phyloP scores from a whole-genome alignment of 495 filamentous ascomycete species.

The Neurospora discreta region DNA sequence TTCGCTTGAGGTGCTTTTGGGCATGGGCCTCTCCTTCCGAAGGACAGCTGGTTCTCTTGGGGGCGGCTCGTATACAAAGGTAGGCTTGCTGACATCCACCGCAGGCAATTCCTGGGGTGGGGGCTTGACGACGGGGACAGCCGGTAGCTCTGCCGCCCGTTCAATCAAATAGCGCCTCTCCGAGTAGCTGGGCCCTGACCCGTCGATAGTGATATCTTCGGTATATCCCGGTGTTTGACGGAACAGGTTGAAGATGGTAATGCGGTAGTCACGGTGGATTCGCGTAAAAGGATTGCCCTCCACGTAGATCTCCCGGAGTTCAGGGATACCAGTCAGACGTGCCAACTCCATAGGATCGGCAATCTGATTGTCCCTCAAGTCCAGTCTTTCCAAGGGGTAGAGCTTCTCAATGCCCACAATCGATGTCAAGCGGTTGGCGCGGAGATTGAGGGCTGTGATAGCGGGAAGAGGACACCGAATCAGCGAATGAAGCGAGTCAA shows the following conservation, averaged over 20 bases:
- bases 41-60: slow-evolving; percentile 34
- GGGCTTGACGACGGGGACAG: slow-evolving; percentile 65
- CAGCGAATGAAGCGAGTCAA: slow-evolving; percentile 84
- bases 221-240: slow-evolving; percentile 81
- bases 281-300: slow-evolving; percentile 81
- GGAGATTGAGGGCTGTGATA: slow-evolving; percentile 85
- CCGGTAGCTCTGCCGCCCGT: slow-evolving; percentile 59
- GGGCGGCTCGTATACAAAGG: slow-evolving; percentile 39
- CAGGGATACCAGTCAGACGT: slow-evolving; percentile 77
- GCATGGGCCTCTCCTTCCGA: slow-evolving; percentile 38
- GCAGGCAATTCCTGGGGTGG: slow-evolving; percentile 45
- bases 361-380: slow-evolving; percentile 84
- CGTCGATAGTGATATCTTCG: slow-evolving; percentile 85
- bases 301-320: slow-evolving; percentile 87
- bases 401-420: slow-evolving; percentile 86
- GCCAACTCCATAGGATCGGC: slow-evolving; percentile 85
- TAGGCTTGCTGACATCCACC: slow-evolving; percentile 52
- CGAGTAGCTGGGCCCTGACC: slow-evolving; percentile 63
- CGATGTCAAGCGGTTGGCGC: slow-evolving; percentile 77
- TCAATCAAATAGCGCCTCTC: slow-evolving; percentile 83
- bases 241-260: slow-evolving; percentile 94
- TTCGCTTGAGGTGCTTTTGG: slow-evolving; percentile 36
- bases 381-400: slow-evolving; percentile 76
- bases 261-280: slow-evolving; percentile 72
- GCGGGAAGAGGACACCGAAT: slow-evolving; percentile 79